Conservation (phyloP, 129 eudicot species). For the Saussurea involucrata region DNA sequence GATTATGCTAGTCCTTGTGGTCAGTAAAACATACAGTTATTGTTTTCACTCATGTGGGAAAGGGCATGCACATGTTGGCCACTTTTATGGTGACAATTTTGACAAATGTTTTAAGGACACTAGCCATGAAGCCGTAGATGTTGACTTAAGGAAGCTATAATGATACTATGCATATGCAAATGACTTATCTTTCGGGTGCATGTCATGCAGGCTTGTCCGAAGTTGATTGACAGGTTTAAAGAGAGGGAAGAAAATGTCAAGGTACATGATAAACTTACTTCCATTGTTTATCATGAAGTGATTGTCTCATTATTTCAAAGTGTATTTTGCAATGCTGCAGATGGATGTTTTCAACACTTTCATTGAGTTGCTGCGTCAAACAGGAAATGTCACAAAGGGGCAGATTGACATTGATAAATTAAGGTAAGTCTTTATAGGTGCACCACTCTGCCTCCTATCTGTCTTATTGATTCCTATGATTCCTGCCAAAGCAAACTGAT, state of each 20-base stretch:
- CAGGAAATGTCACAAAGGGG: constrained; percentile 93
- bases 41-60: neutral
- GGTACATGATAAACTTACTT: constrained; percentile 41
- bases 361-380: constrained; percentile 91
- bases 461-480: neutral
- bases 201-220: constrained; percentile 87
- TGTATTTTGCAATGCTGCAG: constrained; percentile 38
- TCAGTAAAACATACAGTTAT: neutral
- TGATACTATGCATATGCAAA: neutral
- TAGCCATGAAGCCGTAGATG: neutral
- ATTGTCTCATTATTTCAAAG: constrained; percentile 15
- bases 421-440: constrained; percentile 45
- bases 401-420: constrained; percentile 74
- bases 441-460: neutral
- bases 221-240: constrained; percentile 93
- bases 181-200: neutral
- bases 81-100: neutral
- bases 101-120: neutral
- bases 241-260: constrained; percentile 99
- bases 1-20: neutral
- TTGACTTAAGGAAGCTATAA: constrained; percentile 1
- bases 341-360: constrained; percentile 97
- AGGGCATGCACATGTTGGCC: neutral
- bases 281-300: neutral
- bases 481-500: neutral